A percentile compares a stretch with the other conserved stretches of the same genome.
Conservation (phyloP, 2,329 filamentous ascomycete genomes). For the Colletotrichum sublineola region DNA sequence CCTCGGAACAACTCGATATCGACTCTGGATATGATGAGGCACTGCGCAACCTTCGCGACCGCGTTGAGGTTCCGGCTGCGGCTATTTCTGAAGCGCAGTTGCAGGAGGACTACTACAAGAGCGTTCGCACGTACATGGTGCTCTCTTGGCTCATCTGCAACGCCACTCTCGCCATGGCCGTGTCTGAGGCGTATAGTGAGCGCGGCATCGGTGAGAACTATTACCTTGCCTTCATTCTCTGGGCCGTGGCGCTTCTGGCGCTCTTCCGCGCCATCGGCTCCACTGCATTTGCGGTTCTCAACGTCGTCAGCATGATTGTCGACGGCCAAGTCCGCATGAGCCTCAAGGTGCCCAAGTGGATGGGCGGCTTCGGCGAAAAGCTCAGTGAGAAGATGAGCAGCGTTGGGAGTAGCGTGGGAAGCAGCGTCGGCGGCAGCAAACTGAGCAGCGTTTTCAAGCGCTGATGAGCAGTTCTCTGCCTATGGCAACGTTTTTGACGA, state of each 20-base stretch:
- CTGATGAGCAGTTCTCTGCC: neutral
- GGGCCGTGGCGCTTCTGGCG: slow-evolving; percentile 88
- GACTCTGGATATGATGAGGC: slow-evolving; percentile 98
- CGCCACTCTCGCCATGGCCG: slow-evolving; percentile 91
- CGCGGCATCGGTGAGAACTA: slow-evolving; percentile 82
- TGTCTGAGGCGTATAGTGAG: slow-evolving; percentile 85
- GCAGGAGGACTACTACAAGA: slow-evolving; percentile 99
- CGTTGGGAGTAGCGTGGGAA: slow-evolving; percentile 59
- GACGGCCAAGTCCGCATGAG: slow-evolving; percentile 81
- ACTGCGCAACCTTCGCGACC: slow-evolving; percentile 92
- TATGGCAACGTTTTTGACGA: neutral
- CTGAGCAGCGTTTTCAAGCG: slow-evolving; percentile 35
- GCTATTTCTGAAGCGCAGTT: slow-evolving; percentile 80
- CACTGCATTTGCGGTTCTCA: slow-evolving; percentile 85
- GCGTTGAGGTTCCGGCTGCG: slow-evolving; percentile 81
- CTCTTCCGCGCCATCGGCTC: slow-evolving; percentile 89
- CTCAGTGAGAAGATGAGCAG: slow-evolving; percentile 64
- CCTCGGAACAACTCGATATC: slow-evolving; percentile 96
- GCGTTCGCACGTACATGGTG: slow-evolving; percentile 98
- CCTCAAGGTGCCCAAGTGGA: slow-evolving; percentile 67
- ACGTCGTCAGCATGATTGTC: slow-evolving; percentile 84
- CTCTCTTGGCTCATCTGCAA: slow-evolving; percentile 94
- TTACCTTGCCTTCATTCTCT: slow-evolving; percentile 94
- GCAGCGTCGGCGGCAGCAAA: slow-evolving; percentile 41
- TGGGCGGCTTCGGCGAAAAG: slow-evolving; percentile 60